Conservation (phyloP, 2,329 filamentous ascomycete genomes). For the Dichotomopilus funicola region DNA sequence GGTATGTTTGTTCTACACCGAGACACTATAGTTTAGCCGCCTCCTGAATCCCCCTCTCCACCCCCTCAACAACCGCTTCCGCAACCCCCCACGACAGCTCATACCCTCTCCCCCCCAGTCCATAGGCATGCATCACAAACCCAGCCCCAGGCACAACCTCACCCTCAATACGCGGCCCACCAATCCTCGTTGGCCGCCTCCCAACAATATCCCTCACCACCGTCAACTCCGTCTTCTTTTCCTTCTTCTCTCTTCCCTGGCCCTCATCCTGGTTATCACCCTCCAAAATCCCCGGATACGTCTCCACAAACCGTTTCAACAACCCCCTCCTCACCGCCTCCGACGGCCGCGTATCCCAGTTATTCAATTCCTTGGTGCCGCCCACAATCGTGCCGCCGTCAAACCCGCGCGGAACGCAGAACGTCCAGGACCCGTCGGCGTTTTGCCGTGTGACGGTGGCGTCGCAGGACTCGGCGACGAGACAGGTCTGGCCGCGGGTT, state of each 20-base stretch:
- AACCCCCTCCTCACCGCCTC: conserved; percentile 40
- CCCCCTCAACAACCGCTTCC: conserved; percentile 33
- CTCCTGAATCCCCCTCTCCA: conserved; percentile 23
- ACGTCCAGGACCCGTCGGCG: conserved; percentile 56
- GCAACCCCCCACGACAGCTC: conserved; percentile 45
- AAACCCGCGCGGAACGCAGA: conserved; percentile 55
- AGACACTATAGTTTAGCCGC: conserved; percentile 9
- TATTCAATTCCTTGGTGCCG: conserved; percentile 55
- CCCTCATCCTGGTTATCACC: neutral
- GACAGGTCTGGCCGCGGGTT: conserved; percentile 43
- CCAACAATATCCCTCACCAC: conserved; percentile 28
- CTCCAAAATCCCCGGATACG: conserved; percentile 30
- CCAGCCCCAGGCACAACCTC: conserved; percentile 30
- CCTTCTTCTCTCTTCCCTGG: no score
- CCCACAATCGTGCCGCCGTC: conserved; percentile 60
- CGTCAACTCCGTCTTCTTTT: conserved; percentile 16
- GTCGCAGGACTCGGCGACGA: conserved; percentile 34
- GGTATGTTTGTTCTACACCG: neutral
- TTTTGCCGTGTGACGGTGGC: conserved; percentile 53
- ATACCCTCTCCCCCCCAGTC: conserved; percentile 43
- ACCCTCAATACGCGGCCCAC: conserved; percentile 37
- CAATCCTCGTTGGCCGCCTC: conserved; percentile 25
- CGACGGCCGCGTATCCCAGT: conserved; percentile 48
- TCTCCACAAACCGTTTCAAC: conserved; percentile 34
- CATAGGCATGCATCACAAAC: conserved; percentile 42